phyloP scores from a whole-genome alignment of 352 stramenopile genomes.

The Thalassiosira oceanica region DNA sequence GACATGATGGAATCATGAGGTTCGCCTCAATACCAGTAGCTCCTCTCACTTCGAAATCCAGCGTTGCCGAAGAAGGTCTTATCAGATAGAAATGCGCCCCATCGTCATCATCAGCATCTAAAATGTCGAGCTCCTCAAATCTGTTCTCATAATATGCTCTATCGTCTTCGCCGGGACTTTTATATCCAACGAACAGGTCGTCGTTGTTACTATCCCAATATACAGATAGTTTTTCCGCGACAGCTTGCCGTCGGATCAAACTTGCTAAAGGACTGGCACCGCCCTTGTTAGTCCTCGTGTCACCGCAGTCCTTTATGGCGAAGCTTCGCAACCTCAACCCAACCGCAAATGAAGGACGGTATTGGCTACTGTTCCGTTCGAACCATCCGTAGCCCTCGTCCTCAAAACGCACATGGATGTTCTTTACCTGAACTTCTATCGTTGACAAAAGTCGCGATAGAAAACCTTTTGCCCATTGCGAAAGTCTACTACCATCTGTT shows the following conservation, averaged over 20 bases:
- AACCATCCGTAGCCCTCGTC: conserved; percentile 68
- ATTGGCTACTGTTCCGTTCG: background rate
- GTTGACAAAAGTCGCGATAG: conserved; percentile 59
- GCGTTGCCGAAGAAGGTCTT: conserved; percentile 56
- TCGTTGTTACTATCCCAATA: conserved; percentile 65
- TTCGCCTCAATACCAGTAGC: conserved; percentile 29
- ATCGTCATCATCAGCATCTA: conserved; percentile 3
- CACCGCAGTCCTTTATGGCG: conserved; percentile 31
- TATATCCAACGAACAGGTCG: conserved; percentile 30
- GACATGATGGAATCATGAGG: conserved; percentile 55
- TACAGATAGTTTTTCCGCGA: conserved; percentile 56
- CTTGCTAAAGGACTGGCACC: background rate
- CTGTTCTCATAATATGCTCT: conserved; percentile 31
- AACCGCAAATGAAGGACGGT: conserved; percentile 63
- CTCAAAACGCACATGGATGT: conserved; percentile 79
- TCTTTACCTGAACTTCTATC: conserved; percentile 65
- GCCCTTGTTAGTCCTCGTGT: conserved; percentile 2
- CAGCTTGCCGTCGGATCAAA: conserved; percentile 35
- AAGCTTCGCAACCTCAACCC: conserved; percentile 68
- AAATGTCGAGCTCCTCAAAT: conserved; percentile 37
- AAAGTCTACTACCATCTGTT: background rate
- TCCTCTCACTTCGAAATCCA: conserved; percentile 20
- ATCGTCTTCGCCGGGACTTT: conserved; percentile 10
- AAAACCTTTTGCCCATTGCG: conserved; percentile 54
- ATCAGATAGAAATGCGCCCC: conserved; percentile 55